Evolutionary conservation across 805 yeast species (phyloP), one percentile per base, ranked within the genome.

Genomic region (Metschnikowia henanensis): DNA sequence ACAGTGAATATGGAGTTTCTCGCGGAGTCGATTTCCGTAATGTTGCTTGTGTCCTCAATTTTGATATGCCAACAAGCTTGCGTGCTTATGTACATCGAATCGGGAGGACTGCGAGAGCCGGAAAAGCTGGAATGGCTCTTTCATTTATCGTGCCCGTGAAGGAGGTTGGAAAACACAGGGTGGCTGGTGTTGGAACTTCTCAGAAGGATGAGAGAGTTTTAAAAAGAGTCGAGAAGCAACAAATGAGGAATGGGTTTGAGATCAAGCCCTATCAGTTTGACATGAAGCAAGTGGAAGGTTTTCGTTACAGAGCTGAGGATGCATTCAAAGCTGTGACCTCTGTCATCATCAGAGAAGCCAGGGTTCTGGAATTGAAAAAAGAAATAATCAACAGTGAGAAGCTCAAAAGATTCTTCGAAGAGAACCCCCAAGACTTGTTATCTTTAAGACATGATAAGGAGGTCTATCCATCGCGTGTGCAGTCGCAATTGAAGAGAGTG

Each of bases 101-200:
- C 29, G 99, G 99, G 39, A 82, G 99, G 72, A 94, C 99, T 4
- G 99, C 99, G 5, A 82, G 99, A 68, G 98, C 96, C 6, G 96
- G 97, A 41, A 90, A 88, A 61, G 76, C 94, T 1, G 99, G 99
- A 46, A 91, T 89, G 79, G 87, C 98, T 0, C 75, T 94, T 43
- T 90, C 97, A 15, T 94, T 92, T 69, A 94, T 91, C 16, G 89
- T 92, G 20, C 87, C 94, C 21, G 68, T 72, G 26, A 86, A 83
- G 49, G 91, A 87, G 58, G 83, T 85, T 68, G 97, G 96, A 25
- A 88, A 87, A 58, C 97, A 94, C 67, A 89, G 83, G 62, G 79
- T 83, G 22, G 89, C 98, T 1, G 72, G 81, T 41, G 73, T 87
- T 52, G 63, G 77, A 20, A 75, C 84, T 13, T 83, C 95, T 6